phyloP scores from a whole-genome alignment of 495 filamentous ascomycete genomes.

The Xylaria telfairii region DNA sequence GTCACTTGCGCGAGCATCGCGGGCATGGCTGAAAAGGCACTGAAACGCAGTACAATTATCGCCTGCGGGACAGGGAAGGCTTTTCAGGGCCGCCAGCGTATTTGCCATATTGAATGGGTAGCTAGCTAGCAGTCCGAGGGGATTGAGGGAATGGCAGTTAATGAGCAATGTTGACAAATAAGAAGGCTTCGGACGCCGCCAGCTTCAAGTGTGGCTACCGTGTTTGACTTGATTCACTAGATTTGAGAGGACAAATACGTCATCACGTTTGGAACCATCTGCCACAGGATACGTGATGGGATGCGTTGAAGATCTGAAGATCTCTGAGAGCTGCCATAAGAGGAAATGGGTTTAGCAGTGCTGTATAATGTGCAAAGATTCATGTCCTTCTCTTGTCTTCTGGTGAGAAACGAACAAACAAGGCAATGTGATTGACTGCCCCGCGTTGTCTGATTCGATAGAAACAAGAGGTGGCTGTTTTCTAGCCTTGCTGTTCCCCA shows the following conservation, averaged over 20 bases:
- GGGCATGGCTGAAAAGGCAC: slow-evolving; percentile 51
- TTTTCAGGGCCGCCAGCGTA: slow-evolving; percentile 67
- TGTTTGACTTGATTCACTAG: not conserved
- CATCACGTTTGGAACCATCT: not conserved
- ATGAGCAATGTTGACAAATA: not conserved
- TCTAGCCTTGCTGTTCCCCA: not conserved
- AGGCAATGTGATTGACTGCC: not conserved
- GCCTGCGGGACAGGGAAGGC: slow-evolving; percentile 67
- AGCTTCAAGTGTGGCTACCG: not conserved
- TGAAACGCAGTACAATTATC: slow-evolving; percentile 48
- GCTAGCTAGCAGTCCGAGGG: not conserved
- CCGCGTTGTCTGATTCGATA: not conserved
- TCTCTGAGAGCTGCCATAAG: not conserved
- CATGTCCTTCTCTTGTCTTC: not conserved
- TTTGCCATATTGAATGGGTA: slow-evolving; percentile 62
- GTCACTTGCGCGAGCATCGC: slow-evolving; percentile 27
- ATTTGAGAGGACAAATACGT: slow-evolving; percentile 1
- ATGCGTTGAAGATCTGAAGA: not conserved
- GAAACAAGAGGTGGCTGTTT: not conserved
- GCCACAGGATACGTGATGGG: not conserved
- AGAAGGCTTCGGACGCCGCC: not conserved
- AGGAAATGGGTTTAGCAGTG: not conserved
- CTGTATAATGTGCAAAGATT: not conserved
- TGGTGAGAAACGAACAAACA: not conserved
- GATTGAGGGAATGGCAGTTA: slow-evolving; percentile 2